Base-by-base conservation (phyloP, 371 early-diverging fungal species). In the Mortierella polycephala region DNA sequence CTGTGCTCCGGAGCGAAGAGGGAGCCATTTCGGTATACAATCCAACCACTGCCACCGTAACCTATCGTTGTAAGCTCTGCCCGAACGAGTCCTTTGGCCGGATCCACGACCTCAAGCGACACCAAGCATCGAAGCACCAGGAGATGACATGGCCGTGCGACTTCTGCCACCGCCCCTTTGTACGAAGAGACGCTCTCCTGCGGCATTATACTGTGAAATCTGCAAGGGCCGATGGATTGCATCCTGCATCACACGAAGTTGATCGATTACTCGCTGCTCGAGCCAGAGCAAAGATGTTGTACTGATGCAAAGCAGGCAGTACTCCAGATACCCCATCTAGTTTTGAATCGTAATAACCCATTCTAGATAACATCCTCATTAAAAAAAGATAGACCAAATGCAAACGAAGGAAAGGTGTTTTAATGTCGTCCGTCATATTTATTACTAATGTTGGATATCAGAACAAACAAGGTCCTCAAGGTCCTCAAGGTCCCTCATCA, bases 131-230 rank as follows among this genome's bases (percentile, higher is more conserved):
- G 10, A 79, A 79, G 55, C 79, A 79, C 42, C 72, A 79, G 47
- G 79, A 79, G 40, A 79, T 73, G 79, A 79, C 79, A 13, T 79
- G 79, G 79, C 79, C 79, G 1, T 79, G 79, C 37, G 79, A 79
- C 37, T 79, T 69, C 46, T 79, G 79, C 30, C 79, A 79, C 47
- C 67, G 79, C 1, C 79, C 79, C 3, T 79, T 79, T 66, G 79
- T 79, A 18, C 21, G 79, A 41, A 56, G 79, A 10, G 79, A 79
- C 37, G 79, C 79, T 4, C n/a, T 79, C 45, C 44, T 79, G 44
- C 55, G 79, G 23, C 79, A 79, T 14, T 79, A 79, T 44, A 79
- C 79, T 5, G 79, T 79, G 60, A 79, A 79, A 44, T 65, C 79
- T 14, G 79, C 79, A 5, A 72, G 79, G 37, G 79, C 62, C 47